These are phyloP conservation scores for Forsythia suspensa DNA, from an alignment of 257 asterid species.

Conservation along the genomic window DNA sequence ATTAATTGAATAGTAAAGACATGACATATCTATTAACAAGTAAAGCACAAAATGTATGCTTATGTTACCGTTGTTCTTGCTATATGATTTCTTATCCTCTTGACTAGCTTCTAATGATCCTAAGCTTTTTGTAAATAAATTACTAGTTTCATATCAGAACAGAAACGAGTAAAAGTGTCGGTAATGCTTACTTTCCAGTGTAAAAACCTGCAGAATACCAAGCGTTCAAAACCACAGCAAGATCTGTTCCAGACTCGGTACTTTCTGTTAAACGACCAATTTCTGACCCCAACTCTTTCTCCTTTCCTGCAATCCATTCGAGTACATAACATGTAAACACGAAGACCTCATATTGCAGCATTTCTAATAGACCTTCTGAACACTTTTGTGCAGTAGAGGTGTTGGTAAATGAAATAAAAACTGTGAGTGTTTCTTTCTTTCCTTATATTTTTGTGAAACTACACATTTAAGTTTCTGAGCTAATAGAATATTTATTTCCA, in stretches of 20 bases:
- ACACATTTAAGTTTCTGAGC: not conserved
- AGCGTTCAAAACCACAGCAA: constrained; percentile 62
- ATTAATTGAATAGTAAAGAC: not conserved
- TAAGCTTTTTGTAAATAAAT: not conserved
- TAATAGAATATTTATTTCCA: not conserved
- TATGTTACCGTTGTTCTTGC: not conserved
- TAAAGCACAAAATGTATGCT: not conserved
- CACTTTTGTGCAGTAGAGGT: not conserved
- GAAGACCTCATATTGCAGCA: not conserved
- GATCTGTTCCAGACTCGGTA: constrained; percentile 50
- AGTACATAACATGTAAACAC: constrained; percentile 1
- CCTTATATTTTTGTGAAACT: not conserved
- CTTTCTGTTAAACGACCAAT: constrained; percentile 26
- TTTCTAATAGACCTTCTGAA: not conserved
- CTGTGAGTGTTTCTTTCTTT: not conserved
- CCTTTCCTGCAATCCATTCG: constrained; percentile 39
- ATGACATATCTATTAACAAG: not conserved
- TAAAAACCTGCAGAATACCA: constrained; percentile 78
- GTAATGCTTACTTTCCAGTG: constrained; percentile 81
- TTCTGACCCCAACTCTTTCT: constrained; percentile 23
- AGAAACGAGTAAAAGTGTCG: not conserved
- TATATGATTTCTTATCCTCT: not conserved
- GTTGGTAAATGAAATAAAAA: too few species aligned
- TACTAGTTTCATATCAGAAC: not conserved
- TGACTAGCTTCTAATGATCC: not conserved